phyloP scores from a whole-genome alignment of 1,284 basidiomycete genomes.

The Entoloma clypeatum region DNA sequence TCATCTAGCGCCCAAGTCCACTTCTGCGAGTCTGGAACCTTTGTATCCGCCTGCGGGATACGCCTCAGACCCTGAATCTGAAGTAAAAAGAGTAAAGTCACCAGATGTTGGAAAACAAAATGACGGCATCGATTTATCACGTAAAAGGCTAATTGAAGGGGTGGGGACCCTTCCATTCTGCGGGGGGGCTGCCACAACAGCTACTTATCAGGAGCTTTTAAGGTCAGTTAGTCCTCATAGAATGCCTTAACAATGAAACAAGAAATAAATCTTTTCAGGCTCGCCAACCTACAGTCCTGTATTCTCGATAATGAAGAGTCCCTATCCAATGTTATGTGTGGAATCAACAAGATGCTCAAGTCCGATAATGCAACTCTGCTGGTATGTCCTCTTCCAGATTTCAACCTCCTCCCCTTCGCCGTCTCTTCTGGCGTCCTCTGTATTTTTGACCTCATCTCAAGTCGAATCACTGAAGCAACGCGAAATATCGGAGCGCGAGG shows the following conservation, averaged over 20 bases:
- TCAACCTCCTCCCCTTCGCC: conserved; percentile 15
- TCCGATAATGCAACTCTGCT: conserved; percentile 40
- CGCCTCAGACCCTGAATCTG: conserved; percentile 66
- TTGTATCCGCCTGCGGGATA: conserved; percentile 57
- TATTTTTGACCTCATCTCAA: conserved; percentile 7
- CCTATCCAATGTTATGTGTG: conserved; percentile 48
- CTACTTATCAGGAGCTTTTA: conserved; percentile 65
- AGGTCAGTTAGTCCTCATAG: conserved; percentile 43
- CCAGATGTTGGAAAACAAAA: conserved; percentile 15
- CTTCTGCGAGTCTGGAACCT: conserved; percentile 33
- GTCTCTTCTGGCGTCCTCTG: conserved; percentile 10
- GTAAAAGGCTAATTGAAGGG: conserved; percentile 31
- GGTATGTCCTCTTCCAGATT: conserved; percentile 37
- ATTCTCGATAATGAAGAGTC: conserved; percentile 65
- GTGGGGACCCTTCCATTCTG: conserved; percentile 11
- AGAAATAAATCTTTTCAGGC: conserved; percentile 49
- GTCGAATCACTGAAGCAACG: conserved; percentile 43
- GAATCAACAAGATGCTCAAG: conserved; percentile 50
- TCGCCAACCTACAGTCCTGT: conserved; percentile 66
- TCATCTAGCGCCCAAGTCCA: conserved; percentile 44
- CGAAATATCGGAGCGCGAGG: conserved; percentile 58
- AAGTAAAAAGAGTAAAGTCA: conserved; percentile 37
- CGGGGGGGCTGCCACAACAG: conserved; percentile 34
- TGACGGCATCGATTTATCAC: conserved; percentile 22
- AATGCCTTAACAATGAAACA: conserved; percentile 10